Percentiles rank a stretch among this genome's conserved stretches.
phyloP scores from a whole-genome alignment of 106 monocot genomes.

The Apostasia shenzhenica region DNA sequence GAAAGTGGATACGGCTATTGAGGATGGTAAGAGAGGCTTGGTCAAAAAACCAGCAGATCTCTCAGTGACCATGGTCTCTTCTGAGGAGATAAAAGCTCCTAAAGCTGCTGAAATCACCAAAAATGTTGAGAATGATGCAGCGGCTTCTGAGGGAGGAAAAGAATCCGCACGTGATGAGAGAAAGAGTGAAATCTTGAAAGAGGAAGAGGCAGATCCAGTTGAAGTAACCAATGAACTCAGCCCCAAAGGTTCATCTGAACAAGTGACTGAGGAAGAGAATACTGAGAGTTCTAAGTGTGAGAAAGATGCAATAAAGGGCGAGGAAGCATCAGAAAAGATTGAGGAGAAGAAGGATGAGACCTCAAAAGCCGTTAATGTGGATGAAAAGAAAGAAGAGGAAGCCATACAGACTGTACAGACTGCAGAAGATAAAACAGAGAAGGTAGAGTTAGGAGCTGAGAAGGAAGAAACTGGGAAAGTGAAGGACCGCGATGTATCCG shows the following conservation, averaged over 20 bases:
- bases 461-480: conserved; percentile 9
- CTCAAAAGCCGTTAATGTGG: neutral
- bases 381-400: conserved; percentile 1
- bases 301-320: neutral
- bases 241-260: neutral
- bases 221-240: neutral
- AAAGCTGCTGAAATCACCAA: neutral
- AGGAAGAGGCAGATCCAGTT: neutral
- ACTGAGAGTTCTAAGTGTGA: neutral
- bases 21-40: conserved; percentile 2
- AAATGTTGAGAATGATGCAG: no score
- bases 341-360: neutral
- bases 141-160: neutral
- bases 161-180: neutral
- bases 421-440: neutral
- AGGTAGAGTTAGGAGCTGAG: conserved; percentile 4
- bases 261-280: conserved; percentile 1
- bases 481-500: conserved; percentile 2
- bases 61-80: neutral
- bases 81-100: neutral
- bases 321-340: neutral
- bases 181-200: conserved; percentile 12
- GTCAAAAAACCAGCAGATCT: conserved; percentile 11
- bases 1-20: neutral
- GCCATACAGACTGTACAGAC: neutral